Evolutionary conservation across 805 yeast species (phyloP).

Genomic region (Cyberlindnera lachancei): DNA sequence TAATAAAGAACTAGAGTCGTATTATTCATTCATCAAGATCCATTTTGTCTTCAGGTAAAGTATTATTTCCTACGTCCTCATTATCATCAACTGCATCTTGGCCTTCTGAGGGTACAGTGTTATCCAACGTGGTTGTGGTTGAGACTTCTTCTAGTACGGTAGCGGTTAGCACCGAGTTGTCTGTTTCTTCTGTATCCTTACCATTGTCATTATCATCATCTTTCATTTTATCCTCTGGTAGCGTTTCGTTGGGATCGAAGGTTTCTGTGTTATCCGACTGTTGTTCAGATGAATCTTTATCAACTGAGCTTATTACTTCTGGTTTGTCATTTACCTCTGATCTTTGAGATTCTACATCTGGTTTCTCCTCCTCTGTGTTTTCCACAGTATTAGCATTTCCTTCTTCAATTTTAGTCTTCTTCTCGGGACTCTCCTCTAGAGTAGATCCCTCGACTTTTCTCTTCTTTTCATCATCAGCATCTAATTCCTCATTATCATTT

Average conservation of each 20-base stretch:
- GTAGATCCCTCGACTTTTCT: conserved; percentile 6
- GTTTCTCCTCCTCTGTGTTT: too few species aligned
- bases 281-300: too few species aligned
- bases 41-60: conserved; percentile 19
- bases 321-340: too few species aligned
- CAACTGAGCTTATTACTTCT: too few species aligned
- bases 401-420: conserved; percentile 15
- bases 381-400: too few species aligned
- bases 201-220: conserved; percentile 15
- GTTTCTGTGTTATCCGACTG: too few species aligned
- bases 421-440: conserved; percentile 14
- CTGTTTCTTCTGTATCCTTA: too few species aligned
- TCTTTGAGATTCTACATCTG: too few species aligned
- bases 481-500: not conserved
- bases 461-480: conserved; percentile 7
- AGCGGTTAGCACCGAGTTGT: too few species aligned
- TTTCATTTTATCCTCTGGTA: conserved; percentile 12
- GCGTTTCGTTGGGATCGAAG: conserved; percentile 4
- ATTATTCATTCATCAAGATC: conserved; percentile 18
- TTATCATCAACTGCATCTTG: conserved; percentile 5
- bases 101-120: not conserved
- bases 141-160: too few species aligned
- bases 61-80: conserved; percentile 10
- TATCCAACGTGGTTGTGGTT: not conserved
- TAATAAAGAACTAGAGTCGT: too few species aligned